phyloP scores from a whole-genome alignment of 2,329 filamentous ascomycete genomes.

The Penicillium sp. region DNA sequence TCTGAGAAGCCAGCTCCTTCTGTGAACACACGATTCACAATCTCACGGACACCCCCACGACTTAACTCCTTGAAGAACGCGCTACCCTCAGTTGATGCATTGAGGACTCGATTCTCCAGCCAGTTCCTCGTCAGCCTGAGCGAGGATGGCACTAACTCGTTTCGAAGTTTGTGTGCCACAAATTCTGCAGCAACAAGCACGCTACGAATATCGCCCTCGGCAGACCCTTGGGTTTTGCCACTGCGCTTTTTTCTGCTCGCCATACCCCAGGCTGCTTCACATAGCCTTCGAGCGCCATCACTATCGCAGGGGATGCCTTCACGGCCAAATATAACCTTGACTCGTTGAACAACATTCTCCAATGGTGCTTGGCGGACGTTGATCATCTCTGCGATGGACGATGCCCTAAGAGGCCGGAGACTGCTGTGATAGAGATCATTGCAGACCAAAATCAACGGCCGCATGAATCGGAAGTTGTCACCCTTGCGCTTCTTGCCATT shows the following conservation, averaged over 20 bases:
- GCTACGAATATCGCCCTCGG: conserved; percentile 59
- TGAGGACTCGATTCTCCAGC: conserved; percentile 59
- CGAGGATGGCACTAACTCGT: conserved; percentile 36
- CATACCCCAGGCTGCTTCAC: conserved; percentile 65
- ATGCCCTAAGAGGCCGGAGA: conserved; percentile 80
- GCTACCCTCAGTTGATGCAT: conserved; percentile 53
- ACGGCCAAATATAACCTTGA: conserved; percentile 81
- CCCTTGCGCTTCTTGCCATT: conserved; percentile 60
- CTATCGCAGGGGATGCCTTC: conserved; percentile 86
- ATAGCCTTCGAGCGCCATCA: conserved; percentile 75
- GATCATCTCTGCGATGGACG: conserved; percentile 80
- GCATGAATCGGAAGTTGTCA: conserved; percentile 81
- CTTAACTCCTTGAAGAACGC: conserved; percentile 58
- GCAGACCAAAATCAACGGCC: conserved; percentile 90
- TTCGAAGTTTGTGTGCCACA: conserved; percentile 60
- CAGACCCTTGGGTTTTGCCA: conserved; percentile 44
- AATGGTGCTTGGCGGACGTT: conserved; percentile 86
- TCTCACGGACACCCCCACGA: conserved; percentile 62
- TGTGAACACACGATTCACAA: conserved; percentile 64
- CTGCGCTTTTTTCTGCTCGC: conserved; percentile 54
- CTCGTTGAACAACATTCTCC: conserved; percentile 76
- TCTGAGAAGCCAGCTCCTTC: conserved; percentile 62
- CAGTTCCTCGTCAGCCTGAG: conserved; percentile 55
- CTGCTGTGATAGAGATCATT: conserved; percentile 96
- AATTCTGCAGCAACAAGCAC: conserved; percentile 65